A percentile compares a stretch with the other conserved stretches of the same genome.
These are phyloP conservation scores for Urtica urens DNA, from an alignment of 306 rosid species.

Conservation along the genomic window DNA sequence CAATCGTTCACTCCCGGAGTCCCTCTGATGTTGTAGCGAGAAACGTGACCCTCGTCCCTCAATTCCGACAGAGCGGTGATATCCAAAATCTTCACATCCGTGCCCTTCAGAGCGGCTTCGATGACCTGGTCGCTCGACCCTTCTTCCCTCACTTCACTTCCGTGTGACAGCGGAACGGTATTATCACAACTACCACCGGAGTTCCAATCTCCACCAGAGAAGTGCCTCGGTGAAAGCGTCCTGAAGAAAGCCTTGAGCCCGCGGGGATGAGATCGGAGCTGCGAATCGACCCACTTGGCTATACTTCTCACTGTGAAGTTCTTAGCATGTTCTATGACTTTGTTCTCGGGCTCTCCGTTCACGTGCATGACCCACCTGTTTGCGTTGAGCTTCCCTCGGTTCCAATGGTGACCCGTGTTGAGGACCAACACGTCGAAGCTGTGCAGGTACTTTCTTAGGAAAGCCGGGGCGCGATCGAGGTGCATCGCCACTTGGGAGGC, in stretches of 20 bases:
- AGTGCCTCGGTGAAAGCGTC: constrained; percentile 85
- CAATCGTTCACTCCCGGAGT: constrained; percentile 53
- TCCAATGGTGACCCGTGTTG: constrained; percentile 96
- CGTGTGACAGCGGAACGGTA: constrained; percentile 46
- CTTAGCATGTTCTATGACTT: constrained; percentile 54
- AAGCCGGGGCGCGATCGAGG: constrained; percentile 80
- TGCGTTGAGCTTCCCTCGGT: constrained; percentile 63
- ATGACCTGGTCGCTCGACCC: constrained; percentile 47
- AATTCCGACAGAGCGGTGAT: constrained; percentile 68
- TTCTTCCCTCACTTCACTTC: constrained; percentile 49
- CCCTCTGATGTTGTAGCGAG: constrained; percentile 54
- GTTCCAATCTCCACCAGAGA: constrained; percentile 86
- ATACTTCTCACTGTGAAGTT: constrained; percentile 54
- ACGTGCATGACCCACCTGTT: constrained; percentile 80
- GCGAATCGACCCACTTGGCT: constrained; percentile 64
- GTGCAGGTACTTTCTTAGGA: constrained; percentile 51
- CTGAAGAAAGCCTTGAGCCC: constrained; percentile 81
- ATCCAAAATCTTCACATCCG: constrained; percentile 67
- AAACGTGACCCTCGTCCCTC: constrained; percentile 89
- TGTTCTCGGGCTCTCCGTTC: constrained; percentile 48
- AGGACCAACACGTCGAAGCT: constrained; percentile 70
- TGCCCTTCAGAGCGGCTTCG: constrained; percentile 68
- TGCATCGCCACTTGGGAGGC: constrained; percentile 67
- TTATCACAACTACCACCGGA: constrained; percentile 79
- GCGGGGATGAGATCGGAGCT: constrained; percentile 44